Base-by-base conservation (phyloP, 2,329 filamentous ascomycete species). In the Botrytis byssoidea region DNA sequence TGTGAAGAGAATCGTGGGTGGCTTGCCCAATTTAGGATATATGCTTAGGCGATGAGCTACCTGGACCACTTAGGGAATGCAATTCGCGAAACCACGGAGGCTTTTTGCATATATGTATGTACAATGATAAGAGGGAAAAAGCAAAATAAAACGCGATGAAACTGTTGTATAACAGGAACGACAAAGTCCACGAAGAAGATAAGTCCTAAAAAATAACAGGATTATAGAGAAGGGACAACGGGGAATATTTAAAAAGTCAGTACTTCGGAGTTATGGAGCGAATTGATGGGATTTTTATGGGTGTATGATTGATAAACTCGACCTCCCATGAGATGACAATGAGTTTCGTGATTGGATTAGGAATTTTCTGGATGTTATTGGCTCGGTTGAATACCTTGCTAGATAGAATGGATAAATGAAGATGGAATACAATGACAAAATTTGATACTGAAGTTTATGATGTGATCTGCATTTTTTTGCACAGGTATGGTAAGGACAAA, bases 1-100 rank as follows among this genome's bases (percentile, higher is more conserved):
- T 44, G 80, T 82, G 14, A 77, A 77, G 40, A 75, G 74, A 46
- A 78, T 83, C 16, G 74, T 83, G 22, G 78, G 78, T 42, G 77
- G 77, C 4, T 74, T 83, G 18, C 82, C 82, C 2, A 78, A 83
- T 75, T 74, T 83, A 25, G 79, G 78, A 20, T 83, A 82, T 75
- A 83, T 83, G 81, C 73, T 83, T 22, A 77, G 75, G 44, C 76
- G 76, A 63, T 80, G 35, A 68, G 20, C 25, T 37, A 40, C 16
- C 2, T n/a, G 8, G 7, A 25, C n/a, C 18, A n/a, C 37, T 57
- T 20, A 29, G n/a, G n/a, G 8, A n/a, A 42, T 32, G 37, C 32
- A 5, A 20, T 8, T 16, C 3, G 40, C 20, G 18, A 57, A 42
- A 20, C 48, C 18, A 5, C 22, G 18, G 20, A 57, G 40, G 18